phyloP scores from a whole-genome alignment of 768 basidiomycete genomes.

The Chiua virens region DNA sequence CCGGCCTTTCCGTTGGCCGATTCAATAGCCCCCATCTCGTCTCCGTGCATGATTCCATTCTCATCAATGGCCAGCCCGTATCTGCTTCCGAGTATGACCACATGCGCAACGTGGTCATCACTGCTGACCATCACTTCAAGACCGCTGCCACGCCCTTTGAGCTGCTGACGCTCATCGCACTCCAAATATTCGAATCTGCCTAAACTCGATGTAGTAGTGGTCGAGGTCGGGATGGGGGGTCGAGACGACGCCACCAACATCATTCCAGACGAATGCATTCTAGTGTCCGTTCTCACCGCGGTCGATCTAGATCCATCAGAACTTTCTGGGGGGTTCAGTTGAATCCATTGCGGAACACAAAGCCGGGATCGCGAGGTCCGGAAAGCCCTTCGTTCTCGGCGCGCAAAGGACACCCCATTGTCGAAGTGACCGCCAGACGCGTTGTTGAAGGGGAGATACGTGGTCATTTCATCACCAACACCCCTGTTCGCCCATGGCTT shows the following conservation, averaged over 20 bases:
- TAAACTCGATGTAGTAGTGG: conserved; percentile 77
- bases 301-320: conserved; percentile 95
- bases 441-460: conserved; percentile 41
- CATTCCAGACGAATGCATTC: conserved; percentile 64
- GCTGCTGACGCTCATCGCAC: conserved; percentile 78
- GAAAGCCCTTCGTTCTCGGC: conserved; percentile 65
- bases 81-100: conserved; percentile 44
- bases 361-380: conserved; percentile 69
- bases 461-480: conserved; percentile 40
- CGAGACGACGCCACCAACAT: conserved; percentile 91
- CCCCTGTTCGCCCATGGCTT: conserved; percentile 34
- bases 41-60: conserved; percentile 72
- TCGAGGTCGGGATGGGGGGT: conserved; percentile 97
- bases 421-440: conserved; percentile 43
- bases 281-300: conserved; percentile 79
- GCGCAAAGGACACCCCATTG: conserved; percentile 54
- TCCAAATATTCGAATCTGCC: conserved; percentile 67
- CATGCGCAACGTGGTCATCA: conserved; percentile 48
- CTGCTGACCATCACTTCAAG: conserved; percentile 41
- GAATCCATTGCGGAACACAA: conserved; percentile 80
- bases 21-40: conserved; percentile 95
- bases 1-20: conserved; percentile 64
- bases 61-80: conserved; percentile 60
- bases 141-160: conserved; percentile 76
- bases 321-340: conserved; percentile 79